Evolutionary conservation across 1,284 basidiomycete genomes (phyloP).

Genomic region (Cystobasidium pallidum): DNA sequence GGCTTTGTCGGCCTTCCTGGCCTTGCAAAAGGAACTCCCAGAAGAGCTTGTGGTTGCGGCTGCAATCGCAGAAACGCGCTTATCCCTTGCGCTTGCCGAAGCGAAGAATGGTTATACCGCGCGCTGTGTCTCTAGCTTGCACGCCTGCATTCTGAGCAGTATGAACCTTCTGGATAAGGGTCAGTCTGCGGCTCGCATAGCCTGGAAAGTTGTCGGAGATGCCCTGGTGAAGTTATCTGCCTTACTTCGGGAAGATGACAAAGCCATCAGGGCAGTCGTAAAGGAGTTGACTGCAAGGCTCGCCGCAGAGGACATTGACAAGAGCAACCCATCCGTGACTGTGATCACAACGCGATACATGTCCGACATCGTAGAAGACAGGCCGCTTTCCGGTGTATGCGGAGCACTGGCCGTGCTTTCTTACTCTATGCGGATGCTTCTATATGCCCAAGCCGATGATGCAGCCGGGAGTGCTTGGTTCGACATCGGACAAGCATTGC

Average conservation of each 20-base stretch:
- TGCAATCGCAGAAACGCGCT: constrained; percentile 72
- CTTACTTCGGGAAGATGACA: constrained; percentile 3
- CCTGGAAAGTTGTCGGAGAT: constrained; percentile 87
- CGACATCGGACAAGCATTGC: constrained; percentile 73
- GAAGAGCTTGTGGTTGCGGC: constrained; percentile 69
- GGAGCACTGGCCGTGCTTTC: constrained; percentile 65
- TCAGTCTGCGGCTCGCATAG: constrained; percentile 60
- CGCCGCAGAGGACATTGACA: constrained; percentile 54
- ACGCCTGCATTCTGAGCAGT: constrained; percentile 61
- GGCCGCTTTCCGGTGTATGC: constrained; percentile 26
- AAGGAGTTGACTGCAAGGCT: constrained; percentile 30
- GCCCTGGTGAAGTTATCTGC: constrained; percentile 62
- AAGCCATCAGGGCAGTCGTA: not conserved
- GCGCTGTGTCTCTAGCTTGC: constrained; percentile 3
- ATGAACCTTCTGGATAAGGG: constrained; percentile 65
- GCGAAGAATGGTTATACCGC: constrained; percentile 67
- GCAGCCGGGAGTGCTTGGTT: constrained; percentile 70
- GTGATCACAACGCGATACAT: constrained; percentile 36
- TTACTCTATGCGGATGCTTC: constrained; percentile 72
- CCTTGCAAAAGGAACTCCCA: constrained; percentile 65
- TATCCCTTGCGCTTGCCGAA: constrained; percentile 73
- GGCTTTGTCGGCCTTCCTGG: constrained; percentile 71
- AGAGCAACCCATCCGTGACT: constrained; percentile 45
- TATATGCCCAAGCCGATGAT: constrained; percentile 67
- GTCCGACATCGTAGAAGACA: constrained; percentile 14